phyloP scores from a whole-genome alignment of 192 early-diverging fungal species.

The Podila epigama region DNA sequence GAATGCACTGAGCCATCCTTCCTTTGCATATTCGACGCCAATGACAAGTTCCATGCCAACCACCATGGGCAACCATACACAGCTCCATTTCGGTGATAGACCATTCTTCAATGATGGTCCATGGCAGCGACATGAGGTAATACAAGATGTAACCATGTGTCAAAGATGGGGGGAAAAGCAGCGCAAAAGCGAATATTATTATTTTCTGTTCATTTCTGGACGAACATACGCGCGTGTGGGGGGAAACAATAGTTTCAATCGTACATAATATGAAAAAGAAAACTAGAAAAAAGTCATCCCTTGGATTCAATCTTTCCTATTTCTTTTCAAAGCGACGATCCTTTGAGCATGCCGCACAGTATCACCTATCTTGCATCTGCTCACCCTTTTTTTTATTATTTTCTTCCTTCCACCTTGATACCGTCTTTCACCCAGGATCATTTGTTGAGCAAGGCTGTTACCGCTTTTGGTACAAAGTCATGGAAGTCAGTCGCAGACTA shows the following conservation, averaged over 20 bases:
- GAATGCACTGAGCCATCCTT: neutral
- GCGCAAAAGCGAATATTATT: neutral
- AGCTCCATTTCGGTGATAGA: neutral
- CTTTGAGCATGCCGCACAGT: neutral
- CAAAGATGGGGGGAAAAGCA: neutral
- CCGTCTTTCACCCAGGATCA: too few relatives aligned
- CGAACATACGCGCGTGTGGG: neutral
- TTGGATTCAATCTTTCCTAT: too few relatives aligned
- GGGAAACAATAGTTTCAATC: neutral
- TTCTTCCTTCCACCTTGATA: neutral
- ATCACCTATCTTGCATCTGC: neutral
- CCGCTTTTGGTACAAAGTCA: constrained; percentile 24
- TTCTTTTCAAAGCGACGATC: neutral
- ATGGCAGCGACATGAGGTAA: constrained; percentile 45
- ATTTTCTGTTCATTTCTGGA: neutral
- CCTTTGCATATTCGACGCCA: neutral
- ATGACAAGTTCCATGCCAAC: neutral
- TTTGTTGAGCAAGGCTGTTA: constrained; percentile 25
- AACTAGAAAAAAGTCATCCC: too few relatives aligned
- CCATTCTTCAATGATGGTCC: constrained; percentile 18
- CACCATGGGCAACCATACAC: neutral
- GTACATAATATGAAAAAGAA: too few relatives aligned
- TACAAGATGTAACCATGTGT: neutral
- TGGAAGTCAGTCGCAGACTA: constrained; percentile 36
- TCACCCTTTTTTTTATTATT: neutral